Conservation (phyloP, 2,329 filamentous ascomycete species). For the Thielaviopsis populi region DNA sequence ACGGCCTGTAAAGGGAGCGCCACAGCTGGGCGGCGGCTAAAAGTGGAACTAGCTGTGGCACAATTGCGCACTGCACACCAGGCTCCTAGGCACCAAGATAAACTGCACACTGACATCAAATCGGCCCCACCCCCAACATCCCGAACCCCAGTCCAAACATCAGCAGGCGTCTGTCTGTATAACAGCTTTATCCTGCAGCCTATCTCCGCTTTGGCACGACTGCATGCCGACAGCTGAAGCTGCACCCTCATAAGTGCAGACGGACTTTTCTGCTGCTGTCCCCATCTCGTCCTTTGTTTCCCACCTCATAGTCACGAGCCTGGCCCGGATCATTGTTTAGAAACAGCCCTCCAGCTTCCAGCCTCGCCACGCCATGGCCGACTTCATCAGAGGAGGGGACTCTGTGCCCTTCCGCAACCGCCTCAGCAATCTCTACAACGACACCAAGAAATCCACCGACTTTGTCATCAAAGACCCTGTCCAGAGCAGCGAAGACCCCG, state of each 20-base stretch:
- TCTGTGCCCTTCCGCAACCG: slow-evolving; percentile 13
- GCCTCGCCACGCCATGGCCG: slow-evolving; percentile 6
- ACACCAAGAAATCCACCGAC: slow-evolving; percentile 64
- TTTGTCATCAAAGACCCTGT: slow-evolving; percentile 51
- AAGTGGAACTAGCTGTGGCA: not conserved
- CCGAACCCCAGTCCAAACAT: not conserved
- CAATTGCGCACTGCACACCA: not conserved
- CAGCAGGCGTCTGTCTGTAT: not conserved
- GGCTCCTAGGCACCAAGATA: slow-evolving; percentile 4
- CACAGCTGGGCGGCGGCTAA: not conserved
- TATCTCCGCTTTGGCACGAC: not conserved
- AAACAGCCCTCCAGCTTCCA: not conserved
- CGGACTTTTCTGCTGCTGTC: not conserved
- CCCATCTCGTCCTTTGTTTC: not conserved
- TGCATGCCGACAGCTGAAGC: not conserved
- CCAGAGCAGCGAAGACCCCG: slow-evolving; percentile 49
- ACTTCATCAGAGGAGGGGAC: slow-evolving; percentile 8
- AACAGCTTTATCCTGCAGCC: slow-evolving; percentile 5
- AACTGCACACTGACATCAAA: not conserved
- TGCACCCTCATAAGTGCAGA: not conserved
- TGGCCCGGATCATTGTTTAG: not conserved
- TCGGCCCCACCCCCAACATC: not conserved
- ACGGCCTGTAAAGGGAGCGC: not conserved
- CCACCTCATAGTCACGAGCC: not conserved
- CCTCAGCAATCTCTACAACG: slow-evolving; percentile 60